A percentile compares a stretch with the other conserved stretches of the same genome.
phyloP scores from a whole-genome alignment of 2,329 filamentous ascomycete genomes.

The Fusarium tuaranense region DNA sequence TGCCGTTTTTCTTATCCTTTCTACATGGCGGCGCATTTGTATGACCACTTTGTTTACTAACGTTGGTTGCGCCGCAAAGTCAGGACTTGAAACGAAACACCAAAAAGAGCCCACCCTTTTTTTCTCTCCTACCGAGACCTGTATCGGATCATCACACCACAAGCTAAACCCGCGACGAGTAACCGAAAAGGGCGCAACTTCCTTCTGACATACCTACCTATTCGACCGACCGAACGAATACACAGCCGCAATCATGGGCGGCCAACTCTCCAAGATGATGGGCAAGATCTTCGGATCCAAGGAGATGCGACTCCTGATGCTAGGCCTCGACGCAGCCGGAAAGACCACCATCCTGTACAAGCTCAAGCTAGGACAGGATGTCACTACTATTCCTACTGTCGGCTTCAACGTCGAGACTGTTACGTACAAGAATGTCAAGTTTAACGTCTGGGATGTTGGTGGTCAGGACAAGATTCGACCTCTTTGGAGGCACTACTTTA shows the following conservation, averaged over 20 bases:
- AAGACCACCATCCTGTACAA: slow-evolving; percentile 99
- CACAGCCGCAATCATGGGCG: slow-evolving; percentile 77
- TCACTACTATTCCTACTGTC: slow-evolving; percentile 98
- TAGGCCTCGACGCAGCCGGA: slow-evolving; percentile 96
- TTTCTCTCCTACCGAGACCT: too few relatives aligned
- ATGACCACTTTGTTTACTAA: neutral
- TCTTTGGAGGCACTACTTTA: slow-evolving; percentile 97
- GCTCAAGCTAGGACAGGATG: slow-evolving; percentile 97
- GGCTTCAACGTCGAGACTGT: slow-evolving; percentile 99
- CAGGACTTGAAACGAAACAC: slow-evolving; percentile 29
- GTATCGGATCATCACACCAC: slow-evolving; percentile 20
- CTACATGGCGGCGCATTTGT: neutral
- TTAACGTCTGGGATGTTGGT: slow-evolving; percentile 99
- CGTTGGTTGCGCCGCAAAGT: neutral
- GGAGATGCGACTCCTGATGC: slow-evolving; percentile 98
- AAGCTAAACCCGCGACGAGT: neutral
- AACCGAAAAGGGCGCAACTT: neutral
- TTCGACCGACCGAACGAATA: neutral
- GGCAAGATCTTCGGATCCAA: slow-evolving; percentile 99
- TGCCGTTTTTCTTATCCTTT: neutral
- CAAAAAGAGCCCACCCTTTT: neutral
- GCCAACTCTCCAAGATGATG: slow-evolving; percentile 94
- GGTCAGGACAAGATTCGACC: slow-evolving; percentile 99
- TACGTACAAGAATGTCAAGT: slow-evolving; percentile 99
- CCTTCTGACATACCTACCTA: neutral